Base-by-base conservation (phyloP, 2,329 filamentous ascomycete species). In the Metarhizium sp. region DNA sequence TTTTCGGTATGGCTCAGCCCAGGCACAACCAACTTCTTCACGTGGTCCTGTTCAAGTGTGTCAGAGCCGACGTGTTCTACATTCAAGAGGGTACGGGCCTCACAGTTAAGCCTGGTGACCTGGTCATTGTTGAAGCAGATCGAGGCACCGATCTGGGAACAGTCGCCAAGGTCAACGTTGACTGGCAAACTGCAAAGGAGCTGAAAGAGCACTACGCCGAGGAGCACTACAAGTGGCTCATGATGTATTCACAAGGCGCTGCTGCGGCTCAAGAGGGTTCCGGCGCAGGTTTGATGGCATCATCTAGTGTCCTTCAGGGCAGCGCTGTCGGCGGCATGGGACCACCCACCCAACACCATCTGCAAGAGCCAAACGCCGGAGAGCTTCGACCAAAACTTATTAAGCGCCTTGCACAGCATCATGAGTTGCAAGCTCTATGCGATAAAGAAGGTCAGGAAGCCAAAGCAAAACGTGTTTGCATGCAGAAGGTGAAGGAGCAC, bases 371-470 rank as follows among this genome's bases (percentile, higher is more conserved):
- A 6, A 84, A 78, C 52, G 75, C 84, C 14, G 81, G 82, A 10
- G 92, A 96, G 63, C 81, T 96, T 56, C 95, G 95, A 67, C 92
- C 94, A 0, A 96, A 96, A 73, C 84, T 97, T 69, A 97, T 99
- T 73, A 97, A 96, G 73, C 87, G 94, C 38, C 82, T 96, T 52
- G 94, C 94, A 2, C 91, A 95, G 67, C 85, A 84, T 56, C 92
- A 97, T 67, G 94, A 99, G 71, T 88, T 97, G 49, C 82, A 91
- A 62, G 85, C 86, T 58, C 78, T 99, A 60, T 85, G 90, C 58
- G 94, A 97, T 65, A 99, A 99, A 69, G 94, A 99, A 74, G 92
- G 92, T 43, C 94, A 95, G 59, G 94, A 99, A 71, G 94, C 94
- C 18, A 97, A 97, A 71, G 94, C 94, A 1, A 97, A 99, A 75